Base-by-base conservation (phyloP, 1,284 basidiomycete species). In the Cutaneotrichosporon sp. region DNA sequence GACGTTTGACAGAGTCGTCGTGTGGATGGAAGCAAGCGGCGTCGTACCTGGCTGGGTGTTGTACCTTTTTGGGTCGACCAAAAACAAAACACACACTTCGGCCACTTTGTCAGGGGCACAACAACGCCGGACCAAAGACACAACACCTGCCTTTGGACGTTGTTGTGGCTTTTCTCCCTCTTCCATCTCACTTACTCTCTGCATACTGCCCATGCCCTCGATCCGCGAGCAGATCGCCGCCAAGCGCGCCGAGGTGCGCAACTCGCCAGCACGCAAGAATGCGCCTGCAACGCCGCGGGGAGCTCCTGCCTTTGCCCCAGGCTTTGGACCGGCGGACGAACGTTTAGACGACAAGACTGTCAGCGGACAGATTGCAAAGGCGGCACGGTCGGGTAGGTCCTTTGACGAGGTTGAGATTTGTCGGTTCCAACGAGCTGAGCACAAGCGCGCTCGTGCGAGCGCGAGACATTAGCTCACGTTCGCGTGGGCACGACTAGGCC, bases 221-320 rank as follows among this genome's bases (percentile, higher is more conserved):
- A 45, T 70, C 15, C 62, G 67, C 23, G 68, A 72, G 18, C 68
- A 70, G 49, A 69, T 72, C 7, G 68, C 70, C 2, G 65, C 65
- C 2, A 65, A 65, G 35, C 60, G 69, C n/a, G 63, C 64, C 5
- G 69, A 63, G 39, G 59, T 52, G 15, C 54, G 53, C 15, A 58
- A 61, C 35, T 55, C 62, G 22, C 60, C 65, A 18, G 51, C 41
- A 8, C 49, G 41, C 34, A 18, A 23, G 35, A 26, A 35, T 5
- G 43, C 26, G 26, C 26, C 26, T 30, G 26, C 26, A 30, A 30
- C 26, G 26, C 26, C 26, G 26, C 26, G 17, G 13, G 36, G 36
- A 12, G n/a, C n/a, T n/a, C 45, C 45, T 13, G 46, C 21, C 21
- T 38, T 47, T 15, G 46, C 35, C 22, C 43, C 30, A 8, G 26